Base-by-base conservation (phyloP, 768 basidiomycete species). In the Albatrellus ellisii region DNA sequence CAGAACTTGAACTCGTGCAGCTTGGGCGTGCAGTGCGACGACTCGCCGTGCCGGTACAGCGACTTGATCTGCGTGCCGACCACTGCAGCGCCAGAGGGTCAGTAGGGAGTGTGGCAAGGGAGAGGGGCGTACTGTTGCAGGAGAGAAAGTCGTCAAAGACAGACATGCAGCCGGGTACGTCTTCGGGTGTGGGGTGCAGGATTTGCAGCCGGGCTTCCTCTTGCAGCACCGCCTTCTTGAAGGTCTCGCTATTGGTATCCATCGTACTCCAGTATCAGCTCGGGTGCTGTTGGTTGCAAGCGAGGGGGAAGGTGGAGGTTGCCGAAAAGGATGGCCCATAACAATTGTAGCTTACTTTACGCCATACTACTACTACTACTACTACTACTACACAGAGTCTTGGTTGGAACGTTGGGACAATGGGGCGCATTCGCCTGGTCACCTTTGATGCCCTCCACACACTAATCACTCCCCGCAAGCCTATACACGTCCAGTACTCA, bases 1-100 rank as follows among this genome's bases (percentile, higher is more conserved):
- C 94, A 99, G 60, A 86, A 94, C 61, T 95, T 95, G 71, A 94
- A 92, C 53, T 94, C 91, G 44, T 88, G 79, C 56, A 79, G 70
- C 57, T 94, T 91, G 34, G 69, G 67, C 0, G 64, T 66, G 61
- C 92, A 97, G 42, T 77, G 72, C 0, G 73, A 62, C 43, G 77
- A 71, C 44, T 73, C 62, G 6, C 94, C 94, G 50, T 81, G 77
- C 55, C 94, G 75, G 61, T 98, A 98, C 41, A 97, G 61, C 2
- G 82, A 79, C 52, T 79, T 82, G 37, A 90, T 59, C 60, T 97
- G 94, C 15, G 75, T 71, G 28, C 77, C 75, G 26, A 91, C 67
- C 38, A 77, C 92, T 94, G 55, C 22, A 26, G 9, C 26, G 20
- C 38, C 9, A 6, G 29, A 39, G 20, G 20, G 17, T 12, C 20